Evolutionary conservation across 2,329 filamentous ascomycete species (phyloP).

Genomic region (Pseudocercospora pini-densiflorae): DNA sequence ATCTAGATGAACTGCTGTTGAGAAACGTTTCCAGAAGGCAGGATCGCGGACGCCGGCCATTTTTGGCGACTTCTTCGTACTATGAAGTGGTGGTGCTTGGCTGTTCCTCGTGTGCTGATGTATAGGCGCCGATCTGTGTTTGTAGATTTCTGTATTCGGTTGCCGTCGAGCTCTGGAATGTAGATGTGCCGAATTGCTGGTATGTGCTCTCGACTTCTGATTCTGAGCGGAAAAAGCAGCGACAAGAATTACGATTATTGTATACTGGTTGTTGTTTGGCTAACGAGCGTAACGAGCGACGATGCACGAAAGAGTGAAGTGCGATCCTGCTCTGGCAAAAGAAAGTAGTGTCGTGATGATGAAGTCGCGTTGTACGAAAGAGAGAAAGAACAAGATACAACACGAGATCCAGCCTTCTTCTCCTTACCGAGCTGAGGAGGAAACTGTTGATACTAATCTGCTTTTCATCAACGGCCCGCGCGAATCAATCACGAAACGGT

Average conservation of each 20-base stretch:
- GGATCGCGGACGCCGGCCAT: constrained; percentile 62
- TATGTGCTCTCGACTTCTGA: background rate
- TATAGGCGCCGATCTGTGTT: background rate
- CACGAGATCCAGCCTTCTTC: background rate
- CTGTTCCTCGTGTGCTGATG: background rate
- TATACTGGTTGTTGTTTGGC: background rate
- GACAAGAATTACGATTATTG: background rate
- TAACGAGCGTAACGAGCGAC: constrained; percentile 14
- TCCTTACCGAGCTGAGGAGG: background rate
- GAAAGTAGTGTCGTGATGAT: background rate
- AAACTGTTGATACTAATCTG: background rate
- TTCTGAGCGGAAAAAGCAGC: constrained; percentile 13
- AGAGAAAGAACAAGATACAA: background rate
- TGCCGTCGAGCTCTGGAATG: constrained; percentile 1
- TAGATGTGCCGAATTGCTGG: background rate
- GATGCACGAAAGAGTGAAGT: constrained; percentile 29
- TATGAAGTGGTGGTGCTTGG: background rate
- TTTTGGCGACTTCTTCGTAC: constrained; percentile 3
- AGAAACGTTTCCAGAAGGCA: constrained; percentile 65
- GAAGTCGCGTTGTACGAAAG: background rate
- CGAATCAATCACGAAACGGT: background rate
- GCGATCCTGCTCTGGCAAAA: constrained; percentile 1
- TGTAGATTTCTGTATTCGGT: background rate
- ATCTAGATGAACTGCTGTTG: constrained; percentile 60
- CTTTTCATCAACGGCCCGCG: background rate